These are phyloP conservation scores for Moesziomyces sp. DNA, from an alignment of 1,284 basidiomycete genomes.

Conservation along the genomic window DNA sequence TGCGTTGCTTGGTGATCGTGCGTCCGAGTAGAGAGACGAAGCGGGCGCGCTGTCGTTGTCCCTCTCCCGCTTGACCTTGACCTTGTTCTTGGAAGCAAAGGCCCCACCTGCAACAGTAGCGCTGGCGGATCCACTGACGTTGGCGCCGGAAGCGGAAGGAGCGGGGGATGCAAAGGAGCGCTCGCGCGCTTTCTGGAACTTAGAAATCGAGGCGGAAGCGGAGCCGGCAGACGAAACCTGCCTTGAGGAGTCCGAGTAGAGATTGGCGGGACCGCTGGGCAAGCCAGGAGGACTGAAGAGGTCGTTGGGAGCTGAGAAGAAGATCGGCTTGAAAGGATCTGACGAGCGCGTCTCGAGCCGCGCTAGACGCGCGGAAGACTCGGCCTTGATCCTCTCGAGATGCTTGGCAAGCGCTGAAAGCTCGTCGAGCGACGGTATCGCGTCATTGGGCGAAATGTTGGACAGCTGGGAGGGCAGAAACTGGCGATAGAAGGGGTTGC, in stretches of 20 bases:
- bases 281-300: constrained; percentile 41
- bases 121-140: constrained; percentile 17
- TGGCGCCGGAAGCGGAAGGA: constrained; percentile 15
- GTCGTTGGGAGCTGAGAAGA: constrained; percentile 38
- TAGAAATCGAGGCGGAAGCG: constrained; percentile 8
- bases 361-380: constrained; percentile 28
- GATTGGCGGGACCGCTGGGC: constrained; percentile 16
- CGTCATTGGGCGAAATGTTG: constrained; percentile 37
- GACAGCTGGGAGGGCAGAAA: constrained; percentile 45
- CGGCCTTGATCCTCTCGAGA: constrained; percentile 36
- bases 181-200: constrained; percentile 33
- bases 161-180: constrained; percentile 40
- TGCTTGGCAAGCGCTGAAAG: constrained; percentile 39
- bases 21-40: constrained; percentile 28
- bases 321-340: constrained; percentile 37
- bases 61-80: constrained; percentile 48
- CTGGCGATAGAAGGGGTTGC: constrained; percentile 46
- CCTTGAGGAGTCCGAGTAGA: constrained; percentile 33
- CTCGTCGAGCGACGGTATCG: constrained; percentile 50
- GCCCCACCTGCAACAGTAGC: background rate
- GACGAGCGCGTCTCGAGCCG: constrained; percentile 34
- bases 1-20: constrained; percentile 15
- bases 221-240: constrained; percentile 18
- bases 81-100: constrained; percentile 27
- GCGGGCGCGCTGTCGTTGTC: constrained; percentile 38